Conservation (phyloP, 225 moss, liverwort and hornwort genomes). For the Physcomitrellopsis africana region DNA sequence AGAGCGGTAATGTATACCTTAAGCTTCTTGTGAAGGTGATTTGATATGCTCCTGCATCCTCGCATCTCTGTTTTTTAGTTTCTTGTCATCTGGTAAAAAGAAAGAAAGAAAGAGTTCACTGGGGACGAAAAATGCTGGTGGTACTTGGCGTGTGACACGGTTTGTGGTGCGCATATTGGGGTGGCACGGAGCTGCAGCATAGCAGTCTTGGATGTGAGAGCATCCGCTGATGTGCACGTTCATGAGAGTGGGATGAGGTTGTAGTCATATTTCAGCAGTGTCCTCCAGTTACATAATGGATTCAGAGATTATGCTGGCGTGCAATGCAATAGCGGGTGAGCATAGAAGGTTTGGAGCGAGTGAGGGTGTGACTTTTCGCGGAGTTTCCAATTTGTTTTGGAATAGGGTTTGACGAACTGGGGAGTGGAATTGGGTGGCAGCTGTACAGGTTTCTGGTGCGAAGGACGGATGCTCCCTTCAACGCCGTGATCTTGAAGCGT, state of each 20-base stretch:
- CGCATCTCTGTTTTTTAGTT: not conserved
- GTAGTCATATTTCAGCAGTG: too few species aligned
- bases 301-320: too few species aligned
- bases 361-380: not conserved
- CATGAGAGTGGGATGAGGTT: too few species aligned
- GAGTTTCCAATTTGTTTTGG: not conserved
- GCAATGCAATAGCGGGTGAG: too few species aligned
- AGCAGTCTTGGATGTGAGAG: too few species aligned
- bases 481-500: slow-evolving; percentile 66
- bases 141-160: too few species aligned
- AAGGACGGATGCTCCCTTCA: slow-evolving; percentile 78
- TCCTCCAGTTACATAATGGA: too few species aligned
- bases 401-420: not conserved
- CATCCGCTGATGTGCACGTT: too few species aligned
- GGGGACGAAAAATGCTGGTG: not conserved
- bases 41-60: not conserved
- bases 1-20: slow-evolving; percentile 78
- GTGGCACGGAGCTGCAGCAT: too few species aligned
- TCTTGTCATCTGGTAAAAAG: not conserved
- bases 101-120: too few species aligned
- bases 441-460: slow-evolving; percentile 79
- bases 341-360: not conserved
- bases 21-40: slow-evolving; percentile 77
- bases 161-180: too few species aligned
- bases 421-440: slow-evolving; percentile 30